A percentile compares a stretch with the other conserved stretches of the same genome.
Evolutionary conservation across 2,329 filamentous ascomycete genomes (phyloP).

Genomic region (Rutstroemia sp.): DNA sequence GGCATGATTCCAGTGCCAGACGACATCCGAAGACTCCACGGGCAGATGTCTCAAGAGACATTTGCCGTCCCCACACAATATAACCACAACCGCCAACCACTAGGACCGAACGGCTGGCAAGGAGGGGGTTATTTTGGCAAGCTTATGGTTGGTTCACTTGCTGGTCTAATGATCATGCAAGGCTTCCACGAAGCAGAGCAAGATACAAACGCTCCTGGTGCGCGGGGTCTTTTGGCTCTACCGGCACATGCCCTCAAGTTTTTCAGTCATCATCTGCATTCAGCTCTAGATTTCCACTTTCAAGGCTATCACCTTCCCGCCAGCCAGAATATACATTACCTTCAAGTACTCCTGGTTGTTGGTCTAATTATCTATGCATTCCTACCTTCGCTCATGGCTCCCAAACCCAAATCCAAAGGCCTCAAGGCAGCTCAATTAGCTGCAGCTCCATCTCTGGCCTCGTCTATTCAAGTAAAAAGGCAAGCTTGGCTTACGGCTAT

Average conservation of each 20-base stretch:
- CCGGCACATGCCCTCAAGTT: slow-evolving; percentile 51
- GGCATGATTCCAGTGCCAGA: slow-evolving; percentile 62
- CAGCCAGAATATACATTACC: slow-evolving; percentile 39
- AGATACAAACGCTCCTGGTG: slow-evolving; percentile 54
- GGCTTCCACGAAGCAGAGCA: slow-evolving; percentile 59
- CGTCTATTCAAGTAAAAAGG: slow-evolving; percentile 75
- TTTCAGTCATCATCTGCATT: slow-evolving; percentile 38
- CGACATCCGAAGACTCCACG: slow-evolving; percentile 42
- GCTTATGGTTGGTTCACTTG: slow-evolving; percentile 81
- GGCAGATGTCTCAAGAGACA: slow-evolving; percentile 26
- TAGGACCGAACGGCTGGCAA: slow-evolving; percentile 49
- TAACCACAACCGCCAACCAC: slow-evolving; percentile 42
- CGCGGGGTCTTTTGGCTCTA: slow-evolving; percentile 59
- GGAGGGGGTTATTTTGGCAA: slow-evolving; percentile 58
- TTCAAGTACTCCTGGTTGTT: slow-evolving; percentile 46
- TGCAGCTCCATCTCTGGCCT: slow-evolving; percentile 64
- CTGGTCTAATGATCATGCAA: slow-evolving; percentile 86
- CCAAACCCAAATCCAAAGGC: slow-evolving; percentile 39
- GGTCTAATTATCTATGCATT: slow-evolving; percentile 48
- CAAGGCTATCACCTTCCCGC: slow-evolving; percentile 45
- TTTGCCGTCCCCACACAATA: slow-evolving; percentile 28
- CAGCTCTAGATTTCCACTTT: slow-evolving; percentile 38
- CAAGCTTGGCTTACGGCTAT: slow-evolving; percentile 91
- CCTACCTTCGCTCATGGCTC: slow-evolving; percentile 44
- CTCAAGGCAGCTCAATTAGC: slow-evolving; percentile 41